phyloP scores from a whole-genome alignment of 495 filamentous ascomycete species.

The Penicillium egyptiacum region DNA sequence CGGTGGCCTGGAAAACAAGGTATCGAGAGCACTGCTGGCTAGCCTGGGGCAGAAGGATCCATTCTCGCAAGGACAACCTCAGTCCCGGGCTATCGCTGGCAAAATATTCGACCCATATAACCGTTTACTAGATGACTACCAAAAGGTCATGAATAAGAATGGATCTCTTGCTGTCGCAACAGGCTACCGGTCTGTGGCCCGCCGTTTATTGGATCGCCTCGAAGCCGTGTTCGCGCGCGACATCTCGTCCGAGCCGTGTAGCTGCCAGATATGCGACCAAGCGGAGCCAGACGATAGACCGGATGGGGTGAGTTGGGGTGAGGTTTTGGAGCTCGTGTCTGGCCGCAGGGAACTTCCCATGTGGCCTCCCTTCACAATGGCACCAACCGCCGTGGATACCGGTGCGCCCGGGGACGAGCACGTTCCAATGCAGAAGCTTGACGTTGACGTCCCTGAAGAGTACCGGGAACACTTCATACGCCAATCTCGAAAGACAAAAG shows the following conservation, averaged over 20 bases:
- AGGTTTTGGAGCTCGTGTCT: constrained; percentile 89
- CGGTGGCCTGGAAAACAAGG: constrained; percentile 68
- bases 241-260: constrained; percentile 77
- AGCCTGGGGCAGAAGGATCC: constrained; percentile 43
- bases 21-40: constrained; percentile 66
- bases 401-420: constrained; percentile 53
- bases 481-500: constrained; percentile 82
- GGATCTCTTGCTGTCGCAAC: constrained; percentile 95
- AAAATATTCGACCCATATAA: constrained; percentile 77
- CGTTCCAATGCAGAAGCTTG: constrained; percentile 76
- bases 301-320: constrained; percentile 89
- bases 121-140: constrained; percentile 80
- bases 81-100: constrained; percentile 48
- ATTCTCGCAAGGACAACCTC: constrained; percentile 34
- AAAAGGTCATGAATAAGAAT: constrained; percentile 72
- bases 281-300: constrained; percentile 52
- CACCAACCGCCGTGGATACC: constrained; percentile 49
- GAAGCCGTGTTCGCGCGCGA: constrained; percentile 92
- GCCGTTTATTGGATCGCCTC: constrained; percentile 85
- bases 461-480: constrained; percentile 84
- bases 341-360: constrained; percentile 78
- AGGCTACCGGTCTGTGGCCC: constrained; percentile 91
- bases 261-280: constrained; percentile 74
- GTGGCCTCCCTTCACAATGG: constrained; percentile 85
- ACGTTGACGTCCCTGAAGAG: constrained; percentile 89